Evolutionary conservation across 75 land plant species (phyloP).

Genomic region (Larix kaempferi): DNA sequence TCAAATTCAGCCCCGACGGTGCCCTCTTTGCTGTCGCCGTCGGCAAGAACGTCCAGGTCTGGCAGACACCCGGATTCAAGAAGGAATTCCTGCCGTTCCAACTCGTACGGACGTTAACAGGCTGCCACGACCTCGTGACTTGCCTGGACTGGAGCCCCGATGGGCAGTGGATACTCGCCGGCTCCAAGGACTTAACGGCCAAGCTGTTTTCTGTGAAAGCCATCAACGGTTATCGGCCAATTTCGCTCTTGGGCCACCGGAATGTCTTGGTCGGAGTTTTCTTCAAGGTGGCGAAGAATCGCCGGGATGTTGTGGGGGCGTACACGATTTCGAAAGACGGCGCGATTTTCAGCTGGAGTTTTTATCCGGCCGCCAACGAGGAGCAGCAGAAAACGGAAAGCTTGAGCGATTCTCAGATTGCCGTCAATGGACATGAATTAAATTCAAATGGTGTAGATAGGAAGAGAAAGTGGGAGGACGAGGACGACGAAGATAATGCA

Average conservation of each 20-base stretch:
- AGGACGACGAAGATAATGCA: not conserved
- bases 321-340: slow-evolving; percentile 79
- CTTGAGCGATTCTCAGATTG: not conserved
- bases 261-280: slow-evolving; percentile 64
- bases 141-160: slow-evolving; percentile 82
- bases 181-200: slow-evolving; percentile 76
- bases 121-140: slow-evolving; percentile 54
- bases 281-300: slow-evolving; percentile 42
- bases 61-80: slow-evolving; percentile 78
- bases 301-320: slow-evolving; percentile 28
- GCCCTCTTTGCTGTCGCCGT: slow-evolving; percentile 67
- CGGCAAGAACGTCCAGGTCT: slow-evolving; percentile 76
- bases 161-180: slow-evolving; percentile 69
- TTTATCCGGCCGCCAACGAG: not conserved
- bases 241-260: slow-evolving; percentile 70
- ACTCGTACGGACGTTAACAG: slow-evolving; percentile 56
- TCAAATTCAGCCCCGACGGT: slow-evolving; percentile 76
- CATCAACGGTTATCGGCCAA: slow-evolving; percentile 32
- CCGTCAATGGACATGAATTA: not conserved
- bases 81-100: slow-evolving; percentile 83
- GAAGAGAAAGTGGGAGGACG: slow-evolving; percentile 18
- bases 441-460: slow-evolving; percentile 1
- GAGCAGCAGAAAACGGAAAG: too few relatives aligned
- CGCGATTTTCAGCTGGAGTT: slow-evolving; percentile 72
- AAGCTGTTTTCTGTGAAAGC: slow-evolving; percentile 48